phyloP scores from a whole-genome alignment of 257 asterid genomes.

The Coffea canephora region DNA sequence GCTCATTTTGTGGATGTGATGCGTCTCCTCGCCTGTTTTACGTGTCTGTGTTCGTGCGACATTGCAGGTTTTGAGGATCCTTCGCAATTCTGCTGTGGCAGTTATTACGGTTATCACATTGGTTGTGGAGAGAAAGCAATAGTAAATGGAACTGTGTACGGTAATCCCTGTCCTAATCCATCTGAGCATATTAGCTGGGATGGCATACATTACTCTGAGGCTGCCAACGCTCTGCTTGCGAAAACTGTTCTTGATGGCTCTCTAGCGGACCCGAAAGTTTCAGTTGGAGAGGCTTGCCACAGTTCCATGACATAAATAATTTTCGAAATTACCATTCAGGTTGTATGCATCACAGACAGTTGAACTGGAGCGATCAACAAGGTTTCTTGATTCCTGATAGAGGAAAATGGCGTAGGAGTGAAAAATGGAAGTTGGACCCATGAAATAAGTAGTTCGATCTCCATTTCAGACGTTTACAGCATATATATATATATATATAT shows the following conservation, averaged over 20 bases:
- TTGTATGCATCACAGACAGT: background rate
- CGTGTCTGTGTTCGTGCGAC: constrained; percentile 9
- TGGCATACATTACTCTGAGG: constrained; percentile 45
- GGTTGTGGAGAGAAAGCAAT: constrained; percentile 36
- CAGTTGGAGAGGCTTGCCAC: constrained; percentile 22
- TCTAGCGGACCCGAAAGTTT: constrained; percentile 16
- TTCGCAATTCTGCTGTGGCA: constrained; percentile 27
- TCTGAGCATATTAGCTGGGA: constrained; percentile 43
- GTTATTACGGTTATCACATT: constrained; percentile 20
- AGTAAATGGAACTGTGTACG: constrained; percentile 31
- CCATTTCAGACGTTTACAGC: background rate
- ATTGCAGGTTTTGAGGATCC: constrained; percentile 37
- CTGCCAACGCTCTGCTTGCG: constrained; percentile 31
- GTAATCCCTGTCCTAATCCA: constrained; percentile 34
- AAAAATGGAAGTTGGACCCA: background rate
- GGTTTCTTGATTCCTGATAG: background rate
- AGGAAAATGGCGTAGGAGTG: background rate
- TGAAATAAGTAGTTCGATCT: background rate
- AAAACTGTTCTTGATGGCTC: constrained; percentile 21
- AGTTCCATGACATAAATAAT: background rate
- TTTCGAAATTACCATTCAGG: background rate
- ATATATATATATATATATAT: background rate
- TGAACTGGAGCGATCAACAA: background rate
- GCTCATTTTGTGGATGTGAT: background rate
- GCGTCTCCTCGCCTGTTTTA: background rate